Base-by-base conservation (phyloP, 2,329 filamentous ascomycete genomes). In the Dryadomyces quercus-mongolicae region DNA sequence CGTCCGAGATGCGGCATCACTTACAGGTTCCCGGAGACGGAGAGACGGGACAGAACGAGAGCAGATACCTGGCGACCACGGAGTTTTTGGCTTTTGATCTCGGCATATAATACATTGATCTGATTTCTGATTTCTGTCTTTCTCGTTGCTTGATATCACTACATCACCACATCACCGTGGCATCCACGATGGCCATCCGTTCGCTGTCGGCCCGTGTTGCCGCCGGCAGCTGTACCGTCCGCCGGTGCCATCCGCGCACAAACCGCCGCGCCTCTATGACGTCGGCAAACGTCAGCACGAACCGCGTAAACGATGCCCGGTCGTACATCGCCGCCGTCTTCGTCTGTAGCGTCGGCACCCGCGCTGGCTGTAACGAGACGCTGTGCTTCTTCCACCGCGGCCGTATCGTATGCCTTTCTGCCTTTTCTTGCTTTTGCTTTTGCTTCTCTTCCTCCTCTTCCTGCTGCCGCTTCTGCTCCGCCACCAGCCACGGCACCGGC, bases 211-310 rank as follows among this genome's bases (percentile, higher is more conserved):
- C 48, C 22, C 20, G 36, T 20, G n/a, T 25, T 10, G 16, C 16
- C 38, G 46, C 15, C 2, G 63, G 65, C 63, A 49, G 62, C 58
- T 38, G 20, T 2, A 74, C 59, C 54, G 66, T 62, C 54, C 70
- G 64, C 22, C 66, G 66, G 60, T 75, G 71, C 71, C 71, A 74
- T 52, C 59, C 56, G 56, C 73, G 65, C 34, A 72, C 71, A 58
- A 78, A 78, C 53, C 74, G 69, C 53, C 70, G 72, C 20, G 80
- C 80, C 57, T 80, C 78, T 10, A 68, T 67, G 51, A 73, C 68
- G n/a, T 76, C 75, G 15, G 70, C 62, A 57, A 86, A 82, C 5
- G 75, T 72, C 21, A 84, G 60, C 15, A 84, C 67, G 68, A 79
- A 80, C 44, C 76, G 67, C 40, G 63, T 60, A 53, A 66, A 71